Evolutionary conservation across 2,329 filamentous ascomycete genomes (phyloP).

Genomic region (Ceratocystis lukuohia): DNA sequence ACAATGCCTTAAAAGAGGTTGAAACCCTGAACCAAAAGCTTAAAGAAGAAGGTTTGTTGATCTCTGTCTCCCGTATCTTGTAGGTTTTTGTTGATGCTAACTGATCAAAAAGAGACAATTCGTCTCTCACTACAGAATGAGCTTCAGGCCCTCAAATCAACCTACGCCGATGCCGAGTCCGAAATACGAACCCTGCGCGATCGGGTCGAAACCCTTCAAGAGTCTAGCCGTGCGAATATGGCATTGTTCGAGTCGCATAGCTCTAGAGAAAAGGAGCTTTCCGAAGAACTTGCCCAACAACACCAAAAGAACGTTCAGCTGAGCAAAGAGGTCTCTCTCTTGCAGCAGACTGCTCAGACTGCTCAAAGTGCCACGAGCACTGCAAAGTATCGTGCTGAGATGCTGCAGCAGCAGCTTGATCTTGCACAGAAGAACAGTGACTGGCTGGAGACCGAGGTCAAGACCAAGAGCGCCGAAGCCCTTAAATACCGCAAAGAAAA

Average conservation of each 20-base stretch:
- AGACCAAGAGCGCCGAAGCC: conserved; percentile 76
- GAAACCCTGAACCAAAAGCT: conserved; percentile 71
- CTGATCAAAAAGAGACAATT: conserved; percentile 49
- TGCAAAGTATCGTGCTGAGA: conserved; percentile 82
- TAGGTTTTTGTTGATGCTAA: neutral
- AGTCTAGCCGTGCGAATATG: conserved; percentile 81
- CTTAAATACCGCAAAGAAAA: conserved; percentile 92
- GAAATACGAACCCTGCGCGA: conserved; percentile 65
- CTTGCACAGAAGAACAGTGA: conserved; percentile 80
- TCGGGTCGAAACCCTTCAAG: conserved; percentile 75
- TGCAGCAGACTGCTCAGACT: conserved; percentile 74
- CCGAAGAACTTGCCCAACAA: conserved; percentile 74
- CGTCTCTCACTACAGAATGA: conserved; percentile 68
- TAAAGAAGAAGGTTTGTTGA: conserved; percentile 58
- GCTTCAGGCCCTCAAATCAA: conserved; percentile 62
- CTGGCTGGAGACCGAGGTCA: conserved; percentile 83
- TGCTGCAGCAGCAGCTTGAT: conserved; percentile 78
- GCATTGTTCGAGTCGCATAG: conserved; percentile 83
- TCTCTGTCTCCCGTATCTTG: neutral
- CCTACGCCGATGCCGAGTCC: conserved; percentile 57
- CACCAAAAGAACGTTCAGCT: conserved; percentile 79
- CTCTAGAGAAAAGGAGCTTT: conserved; percentile 69
- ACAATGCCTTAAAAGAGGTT: conserved; percentile 72
- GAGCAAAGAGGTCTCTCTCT: conserved; percentile 62
- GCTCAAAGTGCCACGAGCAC: conserved; percentile 67